phyloP scores from a whole-genome alignment of 192 early-diverging fungal genomes.

The Coemansia sp. region DNA sequence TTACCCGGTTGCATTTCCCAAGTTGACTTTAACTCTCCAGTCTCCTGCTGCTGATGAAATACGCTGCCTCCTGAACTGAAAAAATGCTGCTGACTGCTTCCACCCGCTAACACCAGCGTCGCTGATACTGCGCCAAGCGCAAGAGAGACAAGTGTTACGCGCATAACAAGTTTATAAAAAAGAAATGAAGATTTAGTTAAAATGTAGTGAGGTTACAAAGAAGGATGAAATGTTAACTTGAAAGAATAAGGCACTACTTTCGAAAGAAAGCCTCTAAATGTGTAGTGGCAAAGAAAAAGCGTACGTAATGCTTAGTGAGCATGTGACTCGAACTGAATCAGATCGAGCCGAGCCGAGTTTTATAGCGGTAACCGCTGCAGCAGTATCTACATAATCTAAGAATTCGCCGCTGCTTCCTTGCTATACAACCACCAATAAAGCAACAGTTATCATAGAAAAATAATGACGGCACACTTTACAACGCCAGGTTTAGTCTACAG shows the following conservation, averaged over 20 bases:
- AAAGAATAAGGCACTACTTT: too few relatives aligned
- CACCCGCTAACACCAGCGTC: neutral
- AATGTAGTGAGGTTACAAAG: neutral
- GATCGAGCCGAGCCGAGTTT: too few relatives aligned
- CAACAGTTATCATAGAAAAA: constrained; percentile 10
- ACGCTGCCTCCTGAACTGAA: constrained; percentile 1
- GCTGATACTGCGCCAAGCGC: neutral
- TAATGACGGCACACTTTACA: too few relatives aligned
- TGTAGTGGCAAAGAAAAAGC: too few relatives aligned
- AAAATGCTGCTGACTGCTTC: constrained; percentile 12
- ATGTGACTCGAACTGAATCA: too few relatives aligned
- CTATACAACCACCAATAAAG: constrained; percentile 16
- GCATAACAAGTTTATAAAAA: neutral
- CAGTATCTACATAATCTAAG: too few relatives aligned
- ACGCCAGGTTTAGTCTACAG: too few relatives aligned
- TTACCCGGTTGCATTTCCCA: constrained; percentile 27
- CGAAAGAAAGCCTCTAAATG: too few relatives aligned
- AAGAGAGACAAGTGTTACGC: neutral
- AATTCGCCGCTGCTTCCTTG: constrained; percentile 9
- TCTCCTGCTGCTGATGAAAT: neutral
- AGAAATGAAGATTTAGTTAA: too few relatives aligned
- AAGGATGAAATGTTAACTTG: constrained; percentile 16
- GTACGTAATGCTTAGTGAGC: too few relatives aligned
- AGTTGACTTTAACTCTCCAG: constrained; percentile 4
- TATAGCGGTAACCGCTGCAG: too few relatives aligned